These are phyloP conservation scores for Bruguiera gymnorhiza DNA, from an alignment of 345 rosid genomes.

Conservation along the genomic window DNA sequence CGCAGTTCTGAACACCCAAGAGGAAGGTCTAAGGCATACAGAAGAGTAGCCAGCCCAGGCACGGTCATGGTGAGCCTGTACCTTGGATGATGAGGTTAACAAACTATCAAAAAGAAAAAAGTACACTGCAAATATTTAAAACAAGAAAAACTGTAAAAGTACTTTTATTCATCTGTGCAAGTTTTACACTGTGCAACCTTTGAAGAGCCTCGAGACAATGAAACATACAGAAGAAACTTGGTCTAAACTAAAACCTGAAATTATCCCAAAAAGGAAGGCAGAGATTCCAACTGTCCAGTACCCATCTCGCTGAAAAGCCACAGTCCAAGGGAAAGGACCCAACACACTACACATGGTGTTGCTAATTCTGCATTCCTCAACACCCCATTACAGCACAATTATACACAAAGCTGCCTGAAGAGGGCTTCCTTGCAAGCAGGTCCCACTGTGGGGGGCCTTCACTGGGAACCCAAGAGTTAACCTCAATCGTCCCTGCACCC, in stretches of 20 bases:
- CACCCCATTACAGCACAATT: slow-evolving; percentile 38
- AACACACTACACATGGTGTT: slow-evolving; percentile 11
- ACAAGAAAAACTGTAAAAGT: slow-evolving; percentile 16
- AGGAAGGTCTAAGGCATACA: not conserved
- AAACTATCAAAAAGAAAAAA: slow-evolving; percentile 7
- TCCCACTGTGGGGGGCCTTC: slow-evolving; percentile 23
- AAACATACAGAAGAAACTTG: slow-evolving; percentile 9
- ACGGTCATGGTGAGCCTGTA: not conserved
- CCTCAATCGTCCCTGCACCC: slow-evolving; percentile 54
- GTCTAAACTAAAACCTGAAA: slow-evolving; percentile 27
- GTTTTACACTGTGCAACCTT: slow-evolving; percentile 29
- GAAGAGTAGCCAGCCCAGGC: not conserved
- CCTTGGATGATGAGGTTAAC: slow-evolving; percentile 1
- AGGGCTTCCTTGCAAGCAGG: slow-evolving; percentile 20
- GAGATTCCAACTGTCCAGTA: slow-evolving; percentile 27
- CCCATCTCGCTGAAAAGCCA: slow-evolving; percentile 24
- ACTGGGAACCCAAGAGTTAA: slow-evolving; percentile 58
- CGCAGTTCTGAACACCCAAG: not conserved
- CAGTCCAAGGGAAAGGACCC: slow-evolving; percentile 10
- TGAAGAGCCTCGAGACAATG: slow-evolving; percentile 18
- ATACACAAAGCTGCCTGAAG: slow-evolving; percentile 24
- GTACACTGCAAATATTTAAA: slow-evolving; percentile 2
- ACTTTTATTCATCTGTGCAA: slow-evolving; percentile 38
- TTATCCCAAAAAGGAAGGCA: slow-evolving; percentile 27
- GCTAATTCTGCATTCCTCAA: slow-evolving; percentile 17